These are phyloP conservation scores for Eimeria necatrix DNA, from an alignment of 169 alveolate genomes.

Conservation along the genomic window DNA sequence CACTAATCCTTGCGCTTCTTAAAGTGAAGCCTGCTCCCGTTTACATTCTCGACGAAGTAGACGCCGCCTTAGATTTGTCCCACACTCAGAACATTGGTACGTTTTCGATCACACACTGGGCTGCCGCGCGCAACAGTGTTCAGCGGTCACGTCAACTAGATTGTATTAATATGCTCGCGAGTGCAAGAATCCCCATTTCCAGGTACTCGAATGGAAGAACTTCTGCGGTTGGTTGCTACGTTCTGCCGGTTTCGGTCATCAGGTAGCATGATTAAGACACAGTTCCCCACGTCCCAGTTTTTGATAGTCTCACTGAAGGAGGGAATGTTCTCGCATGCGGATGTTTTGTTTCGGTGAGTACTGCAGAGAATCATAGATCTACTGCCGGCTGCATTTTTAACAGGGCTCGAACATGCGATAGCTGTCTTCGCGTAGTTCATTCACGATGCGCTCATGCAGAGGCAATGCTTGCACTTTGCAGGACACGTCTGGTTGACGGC, in stretches of 20 bases:
- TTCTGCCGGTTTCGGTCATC: not conserved
- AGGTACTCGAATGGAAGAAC: too few species aligned
- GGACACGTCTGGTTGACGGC: slow-evolving; percentile 70
- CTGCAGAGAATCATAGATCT: too few species aligned
- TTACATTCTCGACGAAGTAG: slow-evolving; percentile 99
- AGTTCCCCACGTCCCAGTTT: slow-evolving; percentile 98
- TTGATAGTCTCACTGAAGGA: slow-evolving; percentile 98
- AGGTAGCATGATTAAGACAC: slow-evolving; percentile 97
- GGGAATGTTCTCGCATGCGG: slow-evolving; percentile 99
- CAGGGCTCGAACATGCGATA: too few species aligned
- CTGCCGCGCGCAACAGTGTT: too few species aligned
- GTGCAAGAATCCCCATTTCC: too few species aligned
- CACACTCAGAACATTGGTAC: slow-evolving; percentile 98
- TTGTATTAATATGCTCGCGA: too few species aligned
- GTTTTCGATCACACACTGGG: not conserved
- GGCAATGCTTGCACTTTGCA: not conserved
- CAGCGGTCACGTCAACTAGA: too few species aligned
- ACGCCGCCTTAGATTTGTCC: slow-evolving; percentile 99
- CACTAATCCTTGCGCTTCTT: slow-evolving; percentile 97
- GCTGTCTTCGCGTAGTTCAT: too few species aligned
- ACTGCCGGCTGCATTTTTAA: not conserved
- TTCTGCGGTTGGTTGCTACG: too few species aligned
- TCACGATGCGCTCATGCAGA: not conserved
- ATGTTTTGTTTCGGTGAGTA: slow-evolving; percentile 93
- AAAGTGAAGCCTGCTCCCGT: slow-evolving; percentile 98